Conservation (phyloP, 169 alveolate species). For the Cyclospora cayetanensis region DNA sequence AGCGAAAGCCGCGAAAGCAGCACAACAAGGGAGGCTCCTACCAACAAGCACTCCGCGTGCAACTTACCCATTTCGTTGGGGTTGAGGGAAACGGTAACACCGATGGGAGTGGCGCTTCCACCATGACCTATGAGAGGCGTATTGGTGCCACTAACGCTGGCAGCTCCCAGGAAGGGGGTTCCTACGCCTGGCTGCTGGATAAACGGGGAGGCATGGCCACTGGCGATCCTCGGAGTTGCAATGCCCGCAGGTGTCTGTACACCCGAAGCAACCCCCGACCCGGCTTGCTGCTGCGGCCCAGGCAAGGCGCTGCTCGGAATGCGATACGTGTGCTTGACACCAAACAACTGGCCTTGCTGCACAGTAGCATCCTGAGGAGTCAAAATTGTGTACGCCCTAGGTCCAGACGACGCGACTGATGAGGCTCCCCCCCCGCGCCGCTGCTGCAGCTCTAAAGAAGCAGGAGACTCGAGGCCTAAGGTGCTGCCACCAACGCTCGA, state of each 20-base stretch:
- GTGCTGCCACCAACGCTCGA: constrained; percentile 43
- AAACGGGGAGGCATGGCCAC: constrained; percentile 37
- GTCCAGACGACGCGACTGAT: constrained; percentile 54
- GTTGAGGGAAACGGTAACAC: constrained; percentile 62
- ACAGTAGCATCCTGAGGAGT: constrained; percentile 47
- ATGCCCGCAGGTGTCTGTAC: constrained; percentile 60
- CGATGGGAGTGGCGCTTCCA: constrained; percentile 29
- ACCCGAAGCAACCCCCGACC: constrained; percentile 15
- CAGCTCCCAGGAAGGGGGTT: constrained; percentile 31
- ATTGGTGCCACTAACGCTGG: constrained; percentile 39
- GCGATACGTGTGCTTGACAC: constrained; percentile 62
- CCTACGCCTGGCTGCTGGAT: constrained; percentile 3
- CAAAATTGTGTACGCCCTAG: constrained; percentile 54
- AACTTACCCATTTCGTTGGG: constrained; percentile 68
- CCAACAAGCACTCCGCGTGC: too few species aligned
- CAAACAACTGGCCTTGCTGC: constrained; percentile 69
- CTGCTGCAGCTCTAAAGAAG: constrained; percentile 33
- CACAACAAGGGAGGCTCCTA: too few species aligned
- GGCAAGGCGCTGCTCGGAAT: constrained; percentile 13
- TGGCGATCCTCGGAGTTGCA: constrained; percentile 21
- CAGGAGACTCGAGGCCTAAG: constrained; percentile 59
- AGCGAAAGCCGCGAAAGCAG: too few species aligned
- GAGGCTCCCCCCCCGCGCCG: constrained; percentile 44
- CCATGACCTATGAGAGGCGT: constrained; percentile 23
- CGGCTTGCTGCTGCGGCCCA: neutral